A percentile compares a stretch with the other conserved stretches of the same genome.
Evolutionary conservation across 306 rosid genomes (phyloP).

Genomic region (Medicago lupulina): DNA sequence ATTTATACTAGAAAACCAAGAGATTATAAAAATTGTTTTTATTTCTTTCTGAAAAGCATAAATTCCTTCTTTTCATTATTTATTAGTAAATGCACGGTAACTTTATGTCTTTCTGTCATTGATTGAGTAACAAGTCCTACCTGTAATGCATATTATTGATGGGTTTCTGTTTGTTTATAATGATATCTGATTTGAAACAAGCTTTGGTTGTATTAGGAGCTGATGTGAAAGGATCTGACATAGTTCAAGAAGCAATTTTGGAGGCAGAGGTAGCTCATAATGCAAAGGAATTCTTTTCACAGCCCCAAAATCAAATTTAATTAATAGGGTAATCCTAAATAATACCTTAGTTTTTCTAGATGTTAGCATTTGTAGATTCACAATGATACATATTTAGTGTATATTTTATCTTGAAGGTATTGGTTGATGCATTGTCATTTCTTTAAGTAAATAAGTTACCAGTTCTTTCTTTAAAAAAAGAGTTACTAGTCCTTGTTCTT

Average conservation of each 20-base stretch:
- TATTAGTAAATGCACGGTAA: slow-evolving; percentile 13
- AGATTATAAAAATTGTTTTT: slow-evolving; percentile 2
- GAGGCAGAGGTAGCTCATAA: slow-evolving; percentile 90
- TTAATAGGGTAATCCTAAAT: slow-evolving; percentile 33
- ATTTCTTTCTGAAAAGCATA: slow-evolving; percentile 5
- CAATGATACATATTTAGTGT: not conserved
- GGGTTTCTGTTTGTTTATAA: slow-evolving; percentile 16
- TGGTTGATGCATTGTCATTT: slow-evolving; percentile 14
- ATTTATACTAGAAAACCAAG: not conserved
- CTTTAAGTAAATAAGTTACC: not conserved
- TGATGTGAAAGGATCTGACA: slow-evolving; percentile 68
- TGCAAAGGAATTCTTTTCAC: slow-evolving; percentile 85
- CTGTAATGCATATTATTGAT: slow-evolving; percentile 25
- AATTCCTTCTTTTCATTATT: slow-evolving; percentile 19
- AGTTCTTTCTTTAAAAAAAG: too few species aligned
- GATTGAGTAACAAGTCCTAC: slow-evolving; percentile 17
- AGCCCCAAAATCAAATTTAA: slow-evolving; percentile 65
- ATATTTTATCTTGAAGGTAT: slow-evolving; percentile 20
- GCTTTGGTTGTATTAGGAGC: slow-evolving; percentile 55
- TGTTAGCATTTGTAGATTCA: slow-evolving; percentile 35
- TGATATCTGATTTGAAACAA: slow-evolving; percentile 40
- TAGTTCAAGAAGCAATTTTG: slow-evolving; percentile 78
- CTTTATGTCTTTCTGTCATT: slow-evolving; percentile 28
- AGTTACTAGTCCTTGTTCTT: not conserved
- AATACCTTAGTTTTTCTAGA: slow-evolving; percentile 24